Conservation (phyloP, 140 eudicot genomes). For the Stevia rebaudiana region DNA sequence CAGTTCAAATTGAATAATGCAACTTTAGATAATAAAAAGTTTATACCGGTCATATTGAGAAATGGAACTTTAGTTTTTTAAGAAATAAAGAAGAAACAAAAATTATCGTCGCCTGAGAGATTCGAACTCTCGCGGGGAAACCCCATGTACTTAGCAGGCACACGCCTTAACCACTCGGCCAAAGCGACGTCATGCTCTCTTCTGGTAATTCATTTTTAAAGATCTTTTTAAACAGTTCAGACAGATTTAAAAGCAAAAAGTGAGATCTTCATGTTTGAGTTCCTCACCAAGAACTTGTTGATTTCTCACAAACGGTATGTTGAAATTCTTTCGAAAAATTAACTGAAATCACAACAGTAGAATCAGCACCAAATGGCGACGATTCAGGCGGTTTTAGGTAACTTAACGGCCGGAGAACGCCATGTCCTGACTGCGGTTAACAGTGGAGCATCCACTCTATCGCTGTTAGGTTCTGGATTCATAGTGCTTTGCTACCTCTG, state of each 20-base stretch:
- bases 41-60: too few species aligned
- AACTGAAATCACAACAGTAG: conserved; percentile 12
- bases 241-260: conserved; percentile 4
- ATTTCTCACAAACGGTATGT: conserved; percentile 3
- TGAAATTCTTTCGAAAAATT: background rate
- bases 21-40: too few species aligned
- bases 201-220: fast-evolving
- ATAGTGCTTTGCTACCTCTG: conserved; percentile 79
- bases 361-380: conserved; percentile 43
- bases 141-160: conserved; percentile 99
- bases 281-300: conserved; percentile 10
- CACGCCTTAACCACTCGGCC: conserved; percentile 99
- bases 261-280: conserved; percentile 4
- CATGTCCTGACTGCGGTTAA: conserved; percentile 58
- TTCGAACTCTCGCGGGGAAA: conserved; percentile 99
- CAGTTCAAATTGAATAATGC: too few species aligned
- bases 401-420: conserved; percentile 61
- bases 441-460: conserved; percentile 81
- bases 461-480: conserved; percentile 80
- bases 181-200: conserved; percentile 33
- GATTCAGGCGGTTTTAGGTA: conserved; percentile 62
- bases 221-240: too few species aligned
- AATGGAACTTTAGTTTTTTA: too few species aligned
- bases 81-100: too few species aligned
- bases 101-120: conserved; percentile 53